phyloP scores from a whole-genome alignment of 352 stramenopile species.

The Phytophthora quininea region DNA sequence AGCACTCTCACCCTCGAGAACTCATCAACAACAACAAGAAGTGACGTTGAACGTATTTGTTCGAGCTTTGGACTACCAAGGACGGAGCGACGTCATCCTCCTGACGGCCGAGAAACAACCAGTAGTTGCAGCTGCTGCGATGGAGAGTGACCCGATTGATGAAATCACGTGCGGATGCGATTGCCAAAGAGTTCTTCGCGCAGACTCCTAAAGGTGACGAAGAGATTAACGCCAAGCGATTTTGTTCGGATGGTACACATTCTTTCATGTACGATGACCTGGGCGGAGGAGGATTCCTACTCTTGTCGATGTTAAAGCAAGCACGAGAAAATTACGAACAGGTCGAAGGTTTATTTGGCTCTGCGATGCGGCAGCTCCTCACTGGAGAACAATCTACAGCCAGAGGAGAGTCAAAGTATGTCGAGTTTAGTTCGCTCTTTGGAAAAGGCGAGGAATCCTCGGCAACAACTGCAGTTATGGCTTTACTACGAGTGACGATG shows the following conservation, averaged over 20 bases:
- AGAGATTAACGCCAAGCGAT: constrained; percentile 46
- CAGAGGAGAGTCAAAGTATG: constrained; percentile 13
- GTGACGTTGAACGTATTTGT: constrained; percentile 40
- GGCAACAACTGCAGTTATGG: constrained; percentile 5
- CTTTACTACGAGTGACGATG: constrained; percentile 39
- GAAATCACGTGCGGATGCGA: constrained; percentile 16
- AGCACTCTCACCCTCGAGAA: constrained; percentile 25
- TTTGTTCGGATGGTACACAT: constrained; percentile 28
- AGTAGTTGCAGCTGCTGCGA: constrained; percentile 6
- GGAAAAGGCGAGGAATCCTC: neutral
- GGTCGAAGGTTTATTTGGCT: constrained; percentile 40
- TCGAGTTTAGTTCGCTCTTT: constrained; percentile 16
- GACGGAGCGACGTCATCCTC: constrained; percentile 22
- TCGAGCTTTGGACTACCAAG: constrained; percentile 29
- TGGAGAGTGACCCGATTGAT: constrained; percentile 32
- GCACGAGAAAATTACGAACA: constrained; percentile 32
- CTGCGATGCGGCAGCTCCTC: constrained; percentile 55
- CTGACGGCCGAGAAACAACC: constrained; percentile 33
- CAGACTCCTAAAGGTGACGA: constrained; percentile 48
- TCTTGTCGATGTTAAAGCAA: constrained; percentile 35
- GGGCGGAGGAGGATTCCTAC: constrained; percentile 55
- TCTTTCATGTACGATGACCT: constrained; percentile 14
- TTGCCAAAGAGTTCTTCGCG: constrained; percentile 18
- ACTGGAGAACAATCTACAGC: constrained; percentile 46
- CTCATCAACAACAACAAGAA: constrained; percentile 24